Evolutionary conservation across 108 stramenopile genomes (phyloP).

Genomic region (Parietichytrium sp.): DNA sequence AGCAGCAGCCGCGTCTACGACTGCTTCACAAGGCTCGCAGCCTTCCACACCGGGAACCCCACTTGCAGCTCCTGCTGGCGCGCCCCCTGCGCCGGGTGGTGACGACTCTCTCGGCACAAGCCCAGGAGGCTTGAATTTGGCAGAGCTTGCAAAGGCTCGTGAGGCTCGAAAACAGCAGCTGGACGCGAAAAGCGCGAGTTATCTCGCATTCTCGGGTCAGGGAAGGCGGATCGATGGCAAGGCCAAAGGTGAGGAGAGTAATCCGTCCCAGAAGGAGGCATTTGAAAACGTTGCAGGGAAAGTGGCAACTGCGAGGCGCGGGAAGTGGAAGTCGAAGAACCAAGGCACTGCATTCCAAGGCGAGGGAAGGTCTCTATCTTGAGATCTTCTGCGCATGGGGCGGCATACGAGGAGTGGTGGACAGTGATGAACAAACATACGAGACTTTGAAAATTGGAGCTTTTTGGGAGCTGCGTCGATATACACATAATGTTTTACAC

Average conservation of each 20-base stretch:
- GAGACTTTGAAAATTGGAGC: too few species aligned
- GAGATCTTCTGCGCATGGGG: too few species aligned
- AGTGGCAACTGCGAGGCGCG: neutral
- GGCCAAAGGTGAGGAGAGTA: neutral
- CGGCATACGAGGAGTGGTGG: too few species aligned
- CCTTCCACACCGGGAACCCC: neutral
- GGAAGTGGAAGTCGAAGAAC: slow-evolving; percentile 38
- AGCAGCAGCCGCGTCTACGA: neutral
- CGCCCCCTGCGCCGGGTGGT: neutral
- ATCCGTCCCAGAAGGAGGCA: neutral
- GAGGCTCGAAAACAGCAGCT: slow-evolving; percentile 22
- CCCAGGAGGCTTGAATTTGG: neutral
- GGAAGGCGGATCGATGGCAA: neutral
- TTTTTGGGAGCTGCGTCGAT: too few species aligned
- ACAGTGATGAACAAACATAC: too few species aligned
- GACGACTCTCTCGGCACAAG: too few species aligned
- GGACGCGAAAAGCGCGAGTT: neutral
- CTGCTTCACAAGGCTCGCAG: neutral
- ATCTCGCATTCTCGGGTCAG: neutral
- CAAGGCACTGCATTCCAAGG: neutral
- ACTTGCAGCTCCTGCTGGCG: neutral
- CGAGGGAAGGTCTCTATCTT: slow-evolving; percentile 34
- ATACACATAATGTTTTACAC: too few species aligned
- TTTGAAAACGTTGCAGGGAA: neutral
- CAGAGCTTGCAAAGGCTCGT: neutral